Evolutionary conservation across 2,329 filamentous ascomycete genomes (phyloP).

Genomic region (Penicillium sp.): DNA sequence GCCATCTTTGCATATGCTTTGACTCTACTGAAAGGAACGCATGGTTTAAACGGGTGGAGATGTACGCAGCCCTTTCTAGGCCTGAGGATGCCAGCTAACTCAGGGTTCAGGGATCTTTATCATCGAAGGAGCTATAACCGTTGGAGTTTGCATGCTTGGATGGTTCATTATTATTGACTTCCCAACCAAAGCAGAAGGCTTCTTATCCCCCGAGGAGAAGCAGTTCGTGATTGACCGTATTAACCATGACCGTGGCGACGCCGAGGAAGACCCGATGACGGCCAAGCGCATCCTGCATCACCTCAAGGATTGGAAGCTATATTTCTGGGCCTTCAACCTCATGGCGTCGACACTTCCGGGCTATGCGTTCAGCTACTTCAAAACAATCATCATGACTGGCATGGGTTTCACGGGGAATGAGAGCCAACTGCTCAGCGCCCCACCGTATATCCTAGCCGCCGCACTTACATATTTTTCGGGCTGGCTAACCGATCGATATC

Average conservation of each 20-base stretch:
- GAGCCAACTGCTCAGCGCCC: constrained; percentile 38
- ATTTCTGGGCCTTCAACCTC: constrained; percentile 42
- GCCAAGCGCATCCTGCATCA: constrained; percentile 30
- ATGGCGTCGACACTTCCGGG: constrained; percentile 36
- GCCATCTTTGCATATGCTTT: constrained; percentile 47
- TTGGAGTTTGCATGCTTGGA: constrained; percentile 34
- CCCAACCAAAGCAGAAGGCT: constrained; percentile 33
- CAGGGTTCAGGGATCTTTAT: constrained; percentile 29
- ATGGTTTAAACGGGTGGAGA: constrained; percentile 39
- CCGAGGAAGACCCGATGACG: constrained; percentile 33
- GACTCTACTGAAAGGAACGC: constrained; percentile 31
- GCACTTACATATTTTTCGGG: constrained; percentile 36
- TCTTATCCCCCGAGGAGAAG: constrained; percentile 30
- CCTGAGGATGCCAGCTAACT: neutral
- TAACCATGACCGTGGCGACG: constrained; percentile 43
- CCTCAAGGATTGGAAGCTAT: constrained; percentile 43
- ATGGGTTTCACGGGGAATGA: constrained; percentile 42
- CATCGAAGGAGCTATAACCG: constrained; percentile 37
- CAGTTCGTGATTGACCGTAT: constrained; percentile 42
- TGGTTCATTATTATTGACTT: constrained; percentile 50
- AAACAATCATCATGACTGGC: constrained; percentile 44
- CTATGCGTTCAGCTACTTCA: constrained; percentile 44
- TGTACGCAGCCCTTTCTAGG: constrained; percentile 8
- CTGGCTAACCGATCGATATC: constrained; percentile 24
- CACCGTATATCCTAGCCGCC: constrained; percentile 43